phyloP scores from a whole-genome alignment of 768 basidiomycete genomes.

The Auriscalpium orientale region DNA sequence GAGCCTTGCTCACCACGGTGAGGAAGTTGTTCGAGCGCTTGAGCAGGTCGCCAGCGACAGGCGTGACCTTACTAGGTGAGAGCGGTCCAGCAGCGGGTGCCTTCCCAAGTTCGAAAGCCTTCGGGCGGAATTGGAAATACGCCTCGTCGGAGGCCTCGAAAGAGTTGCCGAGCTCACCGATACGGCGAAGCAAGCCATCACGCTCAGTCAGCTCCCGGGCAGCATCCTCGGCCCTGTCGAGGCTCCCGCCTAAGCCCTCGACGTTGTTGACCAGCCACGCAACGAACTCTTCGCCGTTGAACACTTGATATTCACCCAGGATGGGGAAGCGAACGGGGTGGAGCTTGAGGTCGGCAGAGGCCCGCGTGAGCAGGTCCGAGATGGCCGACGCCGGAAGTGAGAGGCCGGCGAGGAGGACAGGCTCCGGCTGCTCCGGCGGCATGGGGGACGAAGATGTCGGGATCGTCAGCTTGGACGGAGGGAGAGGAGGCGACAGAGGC shows the following conservation, averaged over 20 bases:
- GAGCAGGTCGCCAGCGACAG: slow-evolving; percentile 47
- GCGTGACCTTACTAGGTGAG: slow-evolving; percentile 25
- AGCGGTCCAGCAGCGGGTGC: slow-evolving; percentile 14
- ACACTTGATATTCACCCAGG: slow-evolving; percentile 78
- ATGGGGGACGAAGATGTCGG: slow-evolving; percentile 29
- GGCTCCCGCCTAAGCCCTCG: slow-evolving; percentile 65
- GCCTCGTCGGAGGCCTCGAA: slow-evolving; percentile 75
- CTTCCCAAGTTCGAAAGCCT: slow-evolving; percentile 59
- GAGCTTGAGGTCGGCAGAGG: slow-evolving; percentile 64
- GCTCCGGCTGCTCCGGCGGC: slow-evolving; percentile 37
- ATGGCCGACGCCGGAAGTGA: slow-evolving; percentile 56
- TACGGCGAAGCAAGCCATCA: slow-evolving; percentile 53
- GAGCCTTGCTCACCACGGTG: slow-evolving; percentile 65
- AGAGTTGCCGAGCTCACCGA: slow-evolving; percentile 78
- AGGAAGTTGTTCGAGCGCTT: slow-evolving; percentile 66
- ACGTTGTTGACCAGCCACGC: slow-evolving; percentile 77
- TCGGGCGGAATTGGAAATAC: slow-evolving; percentile 78
- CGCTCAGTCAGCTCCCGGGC: slow-evolving; percentile 47
- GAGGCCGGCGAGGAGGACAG: slow-evolving; percentile 71
- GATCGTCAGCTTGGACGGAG: slow-evolving; percentile 31
- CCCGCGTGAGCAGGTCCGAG: slow-evolving; percentile 62
- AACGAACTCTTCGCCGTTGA: slow-evolving; percentile 85
- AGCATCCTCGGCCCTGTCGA: slow-evolving; percentile 74
- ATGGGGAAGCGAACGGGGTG: slow-evolving; percentile 69
- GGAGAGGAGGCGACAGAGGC: slow-evolving; percentile 53